Evolutionary conservation across 129 eudicot genomes (phyloP).

Genomic region (Artemisia tridentata): DNA sequence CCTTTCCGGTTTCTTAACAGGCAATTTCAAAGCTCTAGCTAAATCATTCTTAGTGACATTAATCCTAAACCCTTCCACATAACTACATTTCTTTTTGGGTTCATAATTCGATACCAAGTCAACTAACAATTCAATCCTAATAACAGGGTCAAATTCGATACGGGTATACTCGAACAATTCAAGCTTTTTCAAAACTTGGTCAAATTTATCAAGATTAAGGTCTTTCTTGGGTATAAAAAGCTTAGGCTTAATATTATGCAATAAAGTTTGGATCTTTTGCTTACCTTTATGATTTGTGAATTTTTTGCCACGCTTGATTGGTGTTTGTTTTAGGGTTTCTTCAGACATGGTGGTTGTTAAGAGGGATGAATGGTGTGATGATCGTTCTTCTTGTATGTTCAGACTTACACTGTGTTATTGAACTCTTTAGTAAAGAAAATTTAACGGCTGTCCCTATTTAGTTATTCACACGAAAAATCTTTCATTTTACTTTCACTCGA

Average conservation of each 20-base stretch:
- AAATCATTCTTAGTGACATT: slow-evolving; percentile 50
- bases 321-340: too few species aligned
- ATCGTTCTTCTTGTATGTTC: too few species aligned
- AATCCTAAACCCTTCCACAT: slow-evolving; percentile 45
- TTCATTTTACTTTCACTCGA: too few species aligned
- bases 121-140: slow-evolving; percentile 62
- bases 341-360: too few species aligned
- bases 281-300: too few species aligned
- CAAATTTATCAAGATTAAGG: slow-evolving; percentile 44
- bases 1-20: slow-evolving; percentile 42
- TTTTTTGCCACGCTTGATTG: too few species aligned
- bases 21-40: slow-evolving; percentile 61
- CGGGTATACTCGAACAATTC: slow-evolving; percentile 70
- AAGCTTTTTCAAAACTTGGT: slow-evolving; percentile 43
- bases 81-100: slow-evolving; percentile 31
- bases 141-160: slow-evolving; percentile 43
- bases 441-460: too few species aligned
- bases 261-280: slow-evolving; percentile 22
- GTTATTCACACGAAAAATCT: too few species aligned
- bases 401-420: too few species aligned
- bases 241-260: slow-evolving; percentile 32
- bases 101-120: slow-evolving; percentile 62
- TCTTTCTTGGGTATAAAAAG: slow-evolving; percentile 53
- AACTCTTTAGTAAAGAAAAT: too few species aligned
- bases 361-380: too few species aligned